Percentiles rank a stretch among this genome's conserved stretches.
These are phyloP conservation scores for Lachnellula arida DNA, from an alignment of 2,329 filamentous ascomycete species.

Conservation along the genomic window DNA sequence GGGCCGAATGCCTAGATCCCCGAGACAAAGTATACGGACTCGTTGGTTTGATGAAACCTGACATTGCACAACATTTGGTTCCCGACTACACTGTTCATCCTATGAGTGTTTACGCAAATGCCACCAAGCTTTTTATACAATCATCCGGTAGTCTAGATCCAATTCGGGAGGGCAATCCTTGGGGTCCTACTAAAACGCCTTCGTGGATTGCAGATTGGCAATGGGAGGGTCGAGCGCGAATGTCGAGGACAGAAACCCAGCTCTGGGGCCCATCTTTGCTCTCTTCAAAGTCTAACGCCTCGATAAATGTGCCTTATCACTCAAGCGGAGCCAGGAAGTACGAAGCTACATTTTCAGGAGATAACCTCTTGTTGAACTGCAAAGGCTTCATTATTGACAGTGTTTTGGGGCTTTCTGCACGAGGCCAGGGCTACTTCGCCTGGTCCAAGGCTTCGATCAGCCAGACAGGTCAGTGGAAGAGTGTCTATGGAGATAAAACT, in stretches of 20 bases:
- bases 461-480: conserved; percentile 1
- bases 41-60: conserved; percentile 12
- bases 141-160: conserved; percentile 5
- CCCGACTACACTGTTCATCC: conserved; percentile 9
- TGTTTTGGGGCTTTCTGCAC: conserved; percentile 9
- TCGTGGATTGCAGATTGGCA: conserved; percentile 18
- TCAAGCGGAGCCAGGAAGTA: conserved; percentile 1
- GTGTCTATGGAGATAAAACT: conserved; percentile 1
- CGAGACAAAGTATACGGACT: conserved; percentile 21
- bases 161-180: conserved; percentile 14
- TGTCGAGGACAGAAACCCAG: background rate
- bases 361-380: conserved; percentile 8
- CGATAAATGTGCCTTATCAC: conserved; percentile 1
- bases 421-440: conserved; percentile 9
- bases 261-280: conserved; percentile 12
- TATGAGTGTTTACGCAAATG: conserved; percentile 2
- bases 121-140: conserved; percentile 9
- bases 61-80: conserved; percentile 3
- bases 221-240: conserved; percentile 8
- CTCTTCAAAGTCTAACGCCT: background rate
- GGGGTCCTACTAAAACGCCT: conserved; percentile 3
- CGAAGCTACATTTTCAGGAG: conserved; percentile 3
- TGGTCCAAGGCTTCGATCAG: conserved; percentile 9
- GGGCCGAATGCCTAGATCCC: conserved; percentile 2
- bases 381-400: conserved; percentile 14